Evolutionary conservation across 768 basidiomycete species (phyloP).

Genomic region (Dentipellis fragilis): DNA sequence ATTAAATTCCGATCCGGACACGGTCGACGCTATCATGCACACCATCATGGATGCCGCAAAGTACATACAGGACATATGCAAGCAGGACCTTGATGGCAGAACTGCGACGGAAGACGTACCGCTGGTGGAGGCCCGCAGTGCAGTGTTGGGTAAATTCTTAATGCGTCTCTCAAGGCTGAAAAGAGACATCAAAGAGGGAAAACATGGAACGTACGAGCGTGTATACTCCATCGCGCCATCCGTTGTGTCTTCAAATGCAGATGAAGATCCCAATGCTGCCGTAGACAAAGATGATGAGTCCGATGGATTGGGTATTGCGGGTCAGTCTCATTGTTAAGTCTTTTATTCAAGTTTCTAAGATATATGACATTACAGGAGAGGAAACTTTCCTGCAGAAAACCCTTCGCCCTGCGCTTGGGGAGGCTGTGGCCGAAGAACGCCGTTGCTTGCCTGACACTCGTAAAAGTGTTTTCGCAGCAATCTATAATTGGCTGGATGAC

Average conservation of each 20-base stretch:
- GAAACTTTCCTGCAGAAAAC: not conserved
- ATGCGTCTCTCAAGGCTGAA: not conserved
- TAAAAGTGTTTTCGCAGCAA: not conserved
- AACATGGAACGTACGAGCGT: too few relatives aligned
- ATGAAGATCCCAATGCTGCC: not conserved
- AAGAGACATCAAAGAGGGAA: not conserved
- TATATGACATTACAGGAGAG: not conserved
- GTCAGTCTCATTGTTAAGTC: not conserved
- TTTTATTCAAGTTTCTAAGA: not conserved
- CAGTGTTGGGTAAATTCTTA: not conserved
- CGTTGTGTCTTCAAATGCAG: too few relatives aligned
- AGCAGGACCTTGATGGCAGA: not conserved
- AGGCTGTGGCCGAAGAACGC: not conserved
- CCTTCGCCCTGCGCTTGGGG: not conserved
- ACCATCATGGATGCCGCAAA: not conserved
- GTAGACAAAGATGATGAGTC: not conserved
- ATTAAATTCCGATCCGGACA: not conserved
- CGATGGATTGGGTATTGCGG: not conserved
- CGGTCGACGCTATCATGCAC: not conserved
- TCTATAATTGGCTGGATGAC: slow-evolving; percentile 6
- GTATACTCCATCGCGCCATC: too few relatives aligned
- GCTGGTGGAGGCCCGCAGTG: not conserved
- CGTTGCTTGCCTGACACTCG: slow-evolving; percentile 3
- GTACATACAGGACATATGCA: not conserved
- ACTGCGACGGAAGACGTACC: not conserved